Percentiles rank a stretch among this genome's conserved stretches.
phyloP scores from a whole-genome alignment of 495 filamentous ascomycete genomes.

The Lasiosphaeria hispida region DNA sequence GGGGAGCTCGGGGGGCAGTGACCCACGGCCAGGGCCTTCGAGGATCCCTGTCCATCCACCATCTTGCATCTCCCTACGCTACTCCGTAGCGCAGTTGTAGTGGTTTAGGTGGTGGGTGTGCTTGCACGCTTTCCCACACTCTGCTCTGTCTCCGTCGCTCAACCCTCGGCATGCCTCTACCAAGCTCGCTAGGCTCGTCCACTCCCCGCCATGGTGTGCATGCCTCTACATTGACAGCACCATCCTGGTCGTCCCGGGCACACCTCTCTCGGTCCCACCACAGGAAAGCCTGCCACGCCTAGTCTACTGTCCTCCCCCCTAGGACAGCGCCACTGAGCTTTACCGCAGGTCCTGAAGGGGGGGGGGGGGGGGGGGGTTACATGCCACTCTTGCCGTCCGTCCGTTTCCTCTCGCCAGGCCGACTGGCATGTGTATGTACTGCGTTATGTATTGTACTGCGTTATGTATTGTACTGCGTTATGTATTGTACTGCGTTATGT shows the following conservation, averaged over 20 bases:
- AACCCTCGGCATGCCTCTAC: slow-evolving; percentile 5
- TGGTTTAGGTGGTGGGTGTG: too few relatives aligned
- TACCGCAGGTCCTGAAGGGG: slow-evolving; percentile 1
- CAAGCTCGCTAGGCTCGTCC: too few relatives aligned
- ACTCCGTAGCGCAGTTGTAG: too few relatives aligned
- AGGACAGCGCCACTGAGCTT: slow-evolving; percentile 1
- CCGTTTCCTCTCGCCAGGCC: slow-evolving; percentile 1
- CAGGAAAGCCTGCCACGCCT: slow-evolving; percentile 1
- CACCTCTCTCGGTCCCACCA: too few relatives aligned
- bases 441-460: not conserved
- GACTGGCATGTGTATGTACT: not conserved
- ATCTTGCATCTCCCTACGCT: not conserved
- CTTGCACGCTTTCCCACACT: not conserved
- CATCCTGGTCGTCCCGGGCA: slow-evolving; percentile 2
- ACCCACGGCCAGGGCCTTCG: not conserved
- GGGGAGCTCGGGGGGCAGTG: too few relatives aligned
- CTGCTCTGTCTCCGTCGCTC: slow-evolving; percentile 7
- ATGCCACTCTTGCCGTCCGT: not conserved
- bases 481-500: not conserved
- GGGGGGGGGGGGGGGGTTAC: too few relatives aligned
- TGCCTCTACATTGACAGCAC: slow-evolving; percentile 3
- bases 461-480: not conserved
- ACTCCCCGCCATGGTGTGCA: slow-evolving; percentile 8
- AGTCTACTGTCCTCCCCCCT: not conserved
- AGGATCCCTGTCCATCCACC: slow-evolving; percentile 17